Conservation (phyloP, 108 stramenopile species). For the Nitzschia putrida region DNA sequence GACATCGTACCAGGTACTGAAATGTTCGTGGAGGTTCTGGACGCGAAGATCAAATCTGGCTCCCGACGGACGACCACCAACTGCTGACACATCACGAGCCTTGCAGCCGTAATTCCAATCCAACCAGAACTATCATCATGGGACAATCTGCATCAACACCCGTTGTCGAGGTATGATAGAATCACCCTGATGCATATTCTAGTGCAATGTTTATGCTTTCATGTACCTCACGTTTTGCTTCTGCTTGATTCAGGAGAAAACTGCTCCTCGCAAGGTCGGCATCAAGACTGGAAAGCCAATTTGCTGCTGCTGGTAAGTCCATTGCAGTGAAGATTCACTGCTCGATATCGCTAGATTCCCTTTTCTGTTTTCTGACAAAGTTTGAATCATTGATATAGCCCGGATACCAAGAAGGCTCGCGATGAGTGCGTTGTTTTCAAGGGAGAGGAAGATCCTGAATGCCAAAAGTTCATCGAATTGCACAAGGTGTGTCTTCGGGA, state of each 20-base stretch:
- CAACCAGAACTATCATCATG: slow-evolving; percentile 19
- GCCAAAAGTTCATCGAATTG: slow-evolving; percentile 88
- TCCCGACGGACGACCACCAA: too few relatives aligned
- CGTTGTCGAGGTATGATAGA: background rate
- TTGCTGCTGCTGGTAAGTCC: slow-evolving; percentile 87
- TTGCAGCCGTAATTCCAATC: background rate
- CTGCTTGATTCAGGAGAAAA: background rate
- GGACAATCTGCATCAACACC: slow-evolving; percentile 49
- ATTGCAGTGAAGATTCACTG: background rate
- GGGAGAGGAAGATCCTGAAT: slow-evolving; percentile 88
- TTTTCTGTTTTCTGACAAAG: too few relatives aligned
- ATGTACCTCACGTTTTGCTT: background rate
- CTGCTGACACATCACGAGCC: background rate
- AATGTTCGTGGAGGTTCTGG: too few relatives aligned
- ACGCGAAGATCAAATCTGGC: too few relatives aligned
- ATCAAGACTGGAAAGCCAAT: slow-evolving; percentile 97
- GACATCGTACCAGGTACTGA: too few relatives aligned
- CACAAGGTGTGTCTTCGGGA: slow-evolving; percentile 94
- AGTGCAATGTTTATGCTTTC: background rate
- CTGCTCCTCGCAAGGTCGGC: slow-evolving; percentile 69
- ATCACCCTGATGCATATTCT: background rate
- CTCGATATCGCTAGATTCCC: background rate
- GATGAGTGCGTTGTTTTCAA: slow-evolving; percentile 95
- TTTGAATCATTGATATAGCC: slow-evolving; percentile 22
- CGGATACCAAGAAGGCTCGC: slow-evolving; percentile 93